Percentiles rank a stretch among this genome's conserved stretches.
These are phyloP conservation scores for Cryptosporidium sp. DNA, from an alignment of 169 alveolate genomes.

Conservation along the genomic window DNA sequence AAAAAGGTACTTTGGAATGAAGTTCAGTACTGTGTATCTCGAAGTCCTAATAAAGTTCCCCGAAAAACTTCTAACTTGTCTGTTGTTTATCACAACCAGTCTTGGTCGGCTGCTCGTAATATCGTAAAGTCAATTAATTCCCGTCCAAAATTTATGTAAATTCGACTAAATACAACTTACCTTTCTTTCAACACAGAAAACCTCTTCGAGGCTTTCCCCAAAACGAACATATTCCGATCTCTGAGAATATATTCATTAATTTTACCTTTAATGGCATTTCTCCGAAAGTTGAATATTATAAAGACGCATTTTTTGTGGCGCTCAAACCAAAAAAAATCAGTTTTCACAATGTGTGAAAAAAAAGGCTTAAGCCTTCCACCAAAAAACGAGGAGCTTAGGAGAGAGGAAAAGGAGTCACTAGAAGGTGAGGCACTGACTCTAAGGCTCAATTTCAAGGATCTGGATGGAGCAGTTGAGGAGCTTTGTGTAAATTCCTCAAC, in stretches of 20 bases:
- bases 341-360: conserved; percentile 61
- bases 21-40: conserved; percentile 79
- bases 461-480: conserved; percentile 29
- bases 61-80: conserved; percentile 70
- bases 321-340: conserved; percentile 4
- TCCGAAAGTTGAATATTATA: background rate
- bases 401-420: conserved; percentile 66
- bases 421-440: conserved; percentile 47
- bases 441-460: conserved; percentile 40
- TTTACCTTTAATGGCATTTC: background rate
- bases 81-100: conserved; percentile 65
- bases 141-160: background rate
- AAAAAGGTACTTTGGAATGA: conserved; percentile 79
- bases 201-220: conserved; percentile 46
- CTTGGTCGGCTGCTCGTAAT: conserved; percentile 50
- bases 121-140: background rate
- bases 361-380: conserved; percentile 73
- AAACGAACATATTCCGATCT: conserved; percentile 33
- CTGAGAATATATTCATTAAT: conserved; percentile 19
- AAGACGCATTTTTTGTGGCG: conserved; percentile 34
- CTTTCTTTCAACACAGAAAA: conserved; percentile 64
- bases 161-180: conserved; percentile 9
- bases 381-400: conserved; percentile 46
- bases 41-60: conserved; percentile 76
- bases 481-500: conserved; percentile 77